These are phyloP conservation scores for Penicillium thymicola DNA, from an alignment of 2,329 filamentous ascomycete genomes.

Conservation along the genomic window DNA sequence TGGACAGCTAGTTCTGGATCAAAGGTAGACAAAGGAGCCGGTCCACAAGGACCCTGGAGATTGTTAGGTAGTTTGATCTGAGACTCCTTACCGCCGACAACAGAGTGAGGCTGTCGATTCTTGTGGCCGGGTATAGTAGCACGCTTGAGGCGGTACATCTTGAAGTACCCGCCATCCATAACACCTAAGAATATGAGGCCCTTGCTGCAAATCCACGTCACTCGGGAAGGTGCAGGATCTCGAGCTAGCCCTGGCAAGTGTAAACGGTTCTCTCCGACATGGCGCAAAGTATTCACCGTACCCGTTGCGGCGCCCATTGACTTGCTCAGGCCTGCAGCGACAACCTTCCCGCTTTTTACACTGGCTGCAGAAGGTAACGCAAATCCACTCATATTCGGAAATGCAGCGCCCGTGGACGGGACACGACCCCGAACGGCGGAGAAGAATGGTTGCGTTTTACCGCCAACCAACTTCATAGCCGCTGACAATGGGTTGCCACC, in stretches of 20 bases:
- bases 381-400: constrained; percentile 44
- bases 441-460: constrained; percentile 58
- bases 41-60: constrained; percentile 58
- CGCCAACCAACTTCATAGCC: constrained; percentile 67
- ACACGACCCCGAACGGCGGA: constrained; percentile 60
- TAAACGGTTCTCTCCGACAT: constrained; percentile 49
- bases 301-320: constrained; percentile 49
- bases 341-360: constrained; percentile 45
- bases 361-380: constrained; percentile 47
- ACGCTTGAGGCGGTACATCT: constrained; percentile 43
- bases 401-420: constrained; percentile 45
- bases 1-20: constrained; percentile 42
- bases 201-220: constrained; percentile 46
- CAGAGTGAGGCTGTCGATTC: constrained; percentile 52
- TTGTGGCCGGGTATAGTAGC: constrained; percentile 50
- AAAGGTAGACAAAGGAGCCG: constrained; percentile 55
- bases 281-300: constrained; percentile 48
- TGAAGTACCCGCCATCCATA: constrained; percentile 45
- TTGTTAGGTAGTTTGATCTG: constrained; percentile 66
- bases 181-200: constrained; percentile 44
- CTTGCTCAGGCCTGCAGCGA: constrained; percentile 50
- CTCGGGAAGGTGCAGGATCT: constrained; percentile 41
- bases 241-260: constrained; percentile 42
- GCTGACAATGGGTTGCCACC: constrained; percentile 57
- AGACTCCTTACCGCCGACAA: constrained; percentile 56